Base-by-base conservation (phyloP, 345 rosid species). In the Trapa bicornis region DNA sequence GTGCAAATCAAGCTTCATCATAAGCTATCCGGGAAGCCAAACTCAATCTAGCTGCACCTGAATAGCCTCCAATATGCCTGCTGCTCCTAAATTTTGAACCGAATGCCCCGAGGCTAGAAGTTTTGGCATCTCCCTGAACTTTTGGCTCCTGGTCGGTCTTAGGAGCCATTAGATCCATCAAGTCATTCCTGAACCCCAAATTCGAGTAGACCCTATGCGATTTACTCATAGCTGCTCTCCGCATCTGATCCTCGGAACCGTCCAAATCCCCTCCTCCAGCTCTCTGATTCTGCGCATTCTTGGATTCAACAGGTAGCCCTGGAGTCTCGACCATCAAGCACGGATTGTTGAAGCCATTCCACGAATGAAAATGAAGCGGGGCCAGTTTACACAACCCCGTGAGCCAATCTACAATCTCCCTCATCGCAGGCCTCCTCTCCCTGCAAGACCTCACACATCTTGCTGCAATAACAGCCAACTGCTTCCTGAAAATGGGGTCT, bases 361-460 rank as follows among this genome's bases (percentile, higher is more conserved):
- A 94, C 0, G 95, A 82, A 74, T 89, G 89, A 58, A 85, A 82
- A 74, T 89, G 89, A 58, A 85, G 83, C 65, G 91, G 91, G 68
- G 87, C 90, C 78, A 86, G 75, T 76, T 86, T 89, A 70, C 87
- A 84, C 69, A 89, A 71, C 47, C 84, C 81, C 14, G 80, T 82
- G 64, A 91, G 77, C 97, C 97, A 94, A 56, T 75, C 85, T 41
- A 83, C 99, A 17, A 94, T 79, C 69, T 94, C 97, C 66, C 81
- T 86, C 96, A 94, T 91, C 0, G 87, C 67, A 5, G 99, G 99
- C 70, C 99, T 77, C 73, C 89, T 85, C 86, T 94, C 99, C 82
- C 97, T 85, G 68, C 96, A 94, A 57, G 96, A 85, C 77, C 99
- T 89, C 76, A 91, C 99, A 60, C 99, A 94, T 79, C 88, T 91